Percentiles rank a stretch among this genome's conserved stretches.
phyloP scores from a whole-genome alignment of 495 filamentous ascomycete genomes.

The Penicillium cosmopolitanum region DNA sequence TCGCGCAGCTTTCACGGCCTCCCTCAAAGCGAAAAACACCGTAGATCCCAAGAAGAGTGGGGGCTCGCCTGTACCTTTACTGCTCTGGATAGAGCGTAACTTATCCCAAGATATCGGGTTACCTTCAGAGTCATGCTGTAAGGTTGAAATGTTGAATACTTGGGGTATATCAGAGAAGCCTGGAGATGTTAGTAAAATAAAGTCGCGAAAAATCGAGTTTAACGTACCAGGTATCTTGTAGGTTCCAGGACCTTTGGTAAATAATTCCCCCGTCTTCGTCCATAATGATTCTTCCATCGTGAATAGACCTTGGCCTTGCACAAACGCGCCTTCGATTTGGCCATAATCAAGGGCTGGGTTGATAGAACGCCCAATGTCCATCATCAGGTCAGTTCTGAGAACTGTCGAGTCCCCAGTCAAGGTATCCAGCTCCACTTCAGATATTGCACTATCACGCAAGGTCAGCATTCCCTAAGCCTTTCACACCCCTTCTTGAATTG shows the following conservation, averaged over 20 bases:
- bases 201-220: background rate
- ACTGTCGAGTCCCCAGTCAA: conserved; percentile 4
- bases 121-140: background rate
- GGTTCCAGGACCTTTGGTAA: conserved; percentile 1
- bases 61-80: background rate
- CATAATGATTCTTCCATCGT: conserved; percentile 5
- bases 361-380: conserved; percentile 2
- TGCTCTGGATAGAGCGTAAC: background rate
- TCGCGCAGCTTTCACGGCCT: conserved; percentile 1
- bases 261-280: background rate
- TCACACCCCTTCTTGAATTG: background rate
- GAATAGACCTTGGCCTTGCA: conserved; percentile 2
- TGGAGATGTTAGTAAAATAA: background rate
- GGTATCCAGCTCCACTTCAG: conserved; percentile 1
- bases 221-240: background rate
- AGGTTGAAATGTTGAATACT: conserved; percentile 1
- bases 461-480: background rate
- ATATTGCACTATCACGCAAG: background rate
- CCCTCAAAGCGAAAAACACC: background rate
- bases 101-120: background rate
- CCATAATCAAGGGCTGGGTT: conserved; percentile 1
- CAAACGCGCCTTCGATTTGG: background rate
- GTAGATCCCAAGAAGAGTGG: background rate
- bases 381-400: conserved; percentile 1
- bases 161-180: background rate